Evolutionary conservation across 2,329 filamentous ascomycete genomes (phyloP), one percentile per base, ranked within the genome.

Genomic region (Monilinia laxa): DNA sequence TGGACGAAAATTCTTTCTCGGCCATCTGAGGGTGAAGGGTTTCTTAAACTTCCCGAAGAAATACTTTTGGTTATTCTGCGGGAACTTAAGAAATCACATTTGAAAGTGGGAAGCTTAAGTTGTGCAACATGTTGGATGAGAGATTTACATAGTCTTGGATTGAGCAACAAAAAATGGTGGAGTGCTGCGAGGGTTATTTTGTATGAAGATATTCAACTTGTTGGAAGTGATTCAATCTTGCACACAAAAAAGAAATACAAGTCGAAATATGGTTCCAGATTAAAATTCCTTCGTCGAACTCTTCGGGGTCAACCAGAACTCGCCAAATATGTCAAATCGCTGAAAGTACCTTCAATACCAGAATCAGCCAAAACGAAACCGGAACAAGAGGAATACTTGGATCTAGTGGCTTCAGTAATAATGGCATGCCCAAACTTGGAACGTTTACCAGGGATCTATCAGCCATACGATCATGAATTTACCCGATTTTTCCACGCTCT

Each of bases 351-450:
- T 0, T 79, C 82, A 7, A 70, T 80, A 14, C 79, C 80, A 0
- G 76, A 78, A 38, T 76, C 77, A 16, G 74, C 79, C n/a, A 75
- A 71, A 57, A 70, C 64, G 18, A 71, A 72, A 59, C 72, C 72
- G 42, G 76, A 77, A 28, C 71, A 78, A 14, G 81, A 82, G 47
- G 79, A 82, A 56, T 88, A 89, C 72, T 80, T 86, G 68, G 81
- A 87, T 70, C 75, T 85, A 3, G 80, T 88, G 1, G 85, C 86
- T 0, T 83, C 86, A 6, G 76, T 89, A 31, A 79, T 89, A 67
- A 87, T 88, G 85, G 83, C 85, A 0, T 89, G 86, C 66, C 87
- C 87, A 2, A 88, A 89, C 70, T 78, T 90, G 14, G 86, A 89
- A 76, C 80, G 81, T 60, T 77, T 89, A 9, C 77, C 81, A 14